Evolutionary conservation across 257 asterid genomes (phyloP).

Genomic region (Solanum sejunctum): DNA sequence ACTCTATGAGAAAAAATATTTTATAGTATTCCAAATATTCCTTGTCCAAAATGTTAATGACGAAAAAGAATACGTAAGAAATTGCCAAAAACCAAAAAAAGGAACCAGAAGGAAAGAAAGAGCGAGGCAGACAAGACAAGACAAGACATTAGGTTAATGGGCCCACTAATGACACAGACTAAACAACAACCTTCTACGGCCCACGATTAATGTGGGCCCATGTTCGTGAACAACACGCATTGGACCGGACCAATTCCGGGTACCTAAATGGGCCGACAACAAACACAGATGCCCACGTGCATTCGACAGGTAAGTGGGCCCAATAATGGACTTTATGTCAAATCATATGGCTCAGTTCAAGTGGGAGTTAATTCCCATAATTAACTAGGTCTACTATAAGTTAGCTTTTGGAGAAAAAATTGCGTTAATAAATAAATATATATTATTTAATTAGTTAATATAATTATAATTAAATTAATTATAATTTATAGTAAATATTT

Average conservation of each 20-base stretch:
- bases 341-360: conserved; percentile 23
- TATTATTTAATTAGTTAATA: too few species aligned
- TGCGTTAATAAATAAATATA: too few species aligned
- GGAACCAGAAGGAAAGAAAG: background rate
- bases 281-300: conserved; percentile 32
- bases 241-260: background rate
- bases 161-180: background rate
- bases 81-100: background rate
- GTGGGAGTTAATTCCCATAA: background rate
- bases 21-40: background rate
- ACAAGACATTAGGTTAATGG: conserved; percentile 4
- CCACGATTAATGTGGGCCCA: background rate
- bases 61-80: background rate
- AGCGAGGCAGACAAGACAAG: conserved; percentile 10
- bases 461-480: too few species aligned
- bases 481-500: too few species aligned
- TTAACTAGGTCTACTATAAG: background rate
- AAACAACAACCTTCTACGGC: background rate
- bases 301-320: conserved; percentile 19
- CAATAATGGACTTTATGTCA: conserved; percentile 6
- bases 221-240: background rate
- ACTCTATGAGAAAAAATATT: background rate
- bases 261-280: conserved; percentile 35
- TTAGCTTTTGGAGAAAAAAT: too few species aligned
- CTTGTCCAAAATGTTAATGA: background rate